Evolutionary conservation across 768 basidiomycete genomes (phyloP).

Genomic region (Pisolithus sp.): DNA sequence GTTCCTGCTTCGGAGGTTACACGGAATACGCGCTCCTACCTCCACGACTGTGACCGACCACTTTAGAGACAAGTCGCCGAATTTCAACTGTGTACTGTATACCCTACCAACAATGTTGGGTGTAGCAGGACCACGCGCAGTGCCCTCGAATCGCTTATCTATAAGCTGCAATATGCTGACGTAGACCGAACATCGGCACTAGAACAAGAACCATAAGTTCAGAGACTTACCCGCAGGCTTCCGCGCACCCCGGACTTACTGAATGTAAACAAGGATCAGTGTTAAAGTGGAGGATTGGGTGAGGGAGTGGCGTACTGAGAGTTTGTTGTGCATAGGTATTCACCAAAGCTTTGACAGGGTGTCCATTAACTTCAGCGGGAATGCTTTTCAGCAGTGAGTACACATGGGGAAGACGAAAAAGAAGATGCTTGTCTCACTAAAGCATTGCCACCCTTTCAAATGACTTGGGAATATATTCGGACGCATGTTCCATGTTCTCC

Average conservation of each 20-base stretch:
- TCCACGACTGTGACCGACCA: constrained; percentile 96
- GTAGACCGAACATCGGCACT: constrained; percentile 1
- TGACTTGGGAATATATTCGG: constrained; percentile 88
- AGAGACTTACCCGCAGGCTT: constrained; percentile 71
- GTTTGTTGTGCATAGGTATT: constrained; percentile 96
- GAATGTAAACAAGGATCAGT: not conserved
- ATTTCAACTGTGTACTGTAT: constrained; percentile 86
- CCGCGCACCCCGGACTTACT: constrained; percentile 92
- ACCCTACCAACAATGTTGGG: constrained; percentile 91
- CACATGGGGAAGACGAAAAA: not conserved
- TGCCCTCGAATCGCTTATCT: constrained; percentile 81
- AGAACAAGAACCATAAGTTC: not conserved
- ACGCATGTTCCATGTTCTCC: constrained; percentile 90
- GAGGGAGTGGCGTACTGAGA: constrained; percentile 62
- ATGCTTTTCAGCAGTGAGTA: constrained; percentile 43
- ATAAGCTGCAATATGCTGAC: constrained; percentile 85
- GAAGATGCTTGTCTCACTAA: constrained; percentile 53
- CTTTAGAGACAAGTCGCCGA: constrained; percentile 76
- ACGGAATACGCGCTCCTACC: constrained; percentile 33
- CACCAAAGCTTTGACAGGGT: constrained; percentile 91
- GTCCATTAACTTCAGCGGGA: constrained; percentile 85
- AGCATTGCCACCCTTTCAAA: constrained; percentile 97
- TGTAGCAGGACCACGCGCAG: constrained; percentile 92
- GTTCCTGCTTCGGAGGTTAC: not conserved
- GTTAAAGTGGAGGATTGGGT: not conserved